Base-by-base conservation (phyloP, 768 basidiomycete genomes). In the Mycena maculata region DNA sequence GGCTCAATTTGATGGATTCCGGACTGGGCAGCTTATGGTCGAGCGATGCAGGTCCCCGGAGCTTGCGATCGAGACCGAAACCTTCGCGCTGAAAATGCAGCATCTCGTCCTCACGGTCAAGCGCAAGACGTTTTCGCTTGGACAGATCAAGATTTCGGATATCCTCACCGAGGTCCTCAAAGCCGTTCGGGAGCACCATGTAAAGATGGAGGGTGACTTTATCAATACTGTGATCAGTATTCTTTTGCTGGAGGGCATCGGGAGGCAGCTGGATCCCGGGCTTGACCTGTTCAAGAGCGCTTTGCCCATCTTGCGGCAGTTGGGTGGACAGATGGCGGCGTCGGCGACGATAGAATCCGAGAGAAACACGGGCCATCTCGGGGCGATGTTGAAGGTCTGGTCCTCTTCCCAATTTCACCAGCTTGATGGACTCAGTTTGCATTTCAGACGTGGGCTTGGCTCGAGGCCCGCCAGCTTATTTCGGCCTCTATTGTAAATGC, bases 131-230 rank as follows among this genome's bases (percentile, higher is more conserved):
- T 99, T 99, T 81, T 94, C 94, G 27, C 88, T 99, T 6, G 96
- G 94, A n/a, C 91, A 95, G 77, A 95, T 99, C 81, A 95, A 93
- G 77, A 98, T 99, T 60, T 92, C 93, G 30, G 96, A 99, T 77
- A 88, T 99, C 67, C 81, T 99, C 31, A 92, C 88, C 4, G 93
- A 97, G 68, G 98, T 99, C 10, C 81, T 99, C 53, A 90, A 82
- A 72, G 88, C 90, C 36, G 96, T 99, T 4, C 84, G 96, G 63
- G 84, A 87, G 70, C 96, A 98, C 77, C 97, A 98, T 75, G 98
- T 99, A 69, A 98, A 95, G 83, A 93, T 99, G 90, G 97, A 99
- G 80, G 95, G 92, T 16, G 98, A 99, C 77, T 99, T 99, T 76
- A 90, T 99, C 75, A 99, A 99, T 79, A 99, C 98, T 0, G 95